A percentile compares a stretch with the other conserved stretches of the same genome.
These are phyloP conservation scores for Plenodomus lindquistii DNA, from an alignment of 2,329 filamentous ascomycete genomes.

Conservation along the genomic window DNA sequence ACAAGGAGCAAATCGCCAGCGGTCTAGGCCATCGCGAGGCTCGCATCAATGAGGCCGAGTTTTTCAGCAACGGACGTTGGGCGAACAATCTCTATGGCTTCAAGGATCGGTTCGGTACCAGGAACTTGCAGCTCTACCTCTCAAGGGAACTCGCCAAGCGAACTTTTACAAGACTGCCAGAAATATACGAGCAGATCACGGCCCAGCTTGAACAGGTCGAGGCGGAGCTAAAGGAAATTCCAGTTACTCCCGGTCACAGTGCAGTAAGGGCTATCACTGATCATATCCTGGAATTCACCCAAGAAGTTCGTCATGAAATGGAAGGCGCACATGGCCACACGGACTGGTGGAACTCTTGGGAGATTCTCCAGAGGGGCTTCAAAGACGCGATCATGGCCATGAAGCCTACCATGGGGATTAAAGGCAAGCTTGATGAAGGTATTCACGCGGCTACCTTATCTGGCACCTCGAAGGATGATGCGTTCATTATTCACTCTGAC, in stretches of 20 bases:
- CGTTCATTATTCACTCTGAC: conserved; percentile 26
- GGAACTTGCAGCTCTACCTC: conserved; percentile 53
- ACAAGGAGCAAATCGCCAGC: conserved; percentile 54
- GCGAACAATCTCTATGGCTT: conserved; percentile 44
- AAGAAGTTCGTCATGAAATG: conserved; percentile 58
- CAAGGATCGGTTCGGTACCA: conserved; percentile 56
- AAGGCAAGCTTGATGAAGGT: conserved; percentile 14
- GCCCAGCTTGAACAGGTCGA: conserved; percentile 57
- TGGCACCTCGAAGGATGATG: conserved; percentile 14
- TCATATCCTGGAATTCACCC: conserved; percentile 62
- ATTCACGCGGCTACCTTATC: conserved; percentile 10
- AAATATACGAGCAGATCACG: conserved; percentile 51
- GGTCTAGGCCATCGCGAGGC: conserved; percentile 53
- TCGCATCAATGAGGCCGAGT: conserved; percentile 53
- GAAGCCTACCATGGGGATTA: conserved; percentile 29
- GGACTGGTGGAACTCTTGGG: conserved; percentile 51
- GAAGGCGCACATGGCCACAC: conserved; percentile 51
- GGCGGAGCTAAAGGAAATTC: conserved; percentile 60
- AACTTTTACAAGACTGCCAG: conserved; percentile 46
- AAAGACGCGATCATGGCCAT: conserved; percentile 43
- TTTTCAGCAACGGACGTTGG: conserved; percentile 58
- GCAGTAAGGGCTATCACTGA: conserved; percentile 67
- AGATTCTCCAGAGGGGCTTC: conserved; percentile 56
- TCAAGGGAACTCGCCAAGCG: conserved; percentile 54
- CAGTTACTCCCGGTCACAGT: conserved; percentile 67